Conservation (phyloP, 345 rosid genomes). For the Lenwebbia sp. region DNA sequence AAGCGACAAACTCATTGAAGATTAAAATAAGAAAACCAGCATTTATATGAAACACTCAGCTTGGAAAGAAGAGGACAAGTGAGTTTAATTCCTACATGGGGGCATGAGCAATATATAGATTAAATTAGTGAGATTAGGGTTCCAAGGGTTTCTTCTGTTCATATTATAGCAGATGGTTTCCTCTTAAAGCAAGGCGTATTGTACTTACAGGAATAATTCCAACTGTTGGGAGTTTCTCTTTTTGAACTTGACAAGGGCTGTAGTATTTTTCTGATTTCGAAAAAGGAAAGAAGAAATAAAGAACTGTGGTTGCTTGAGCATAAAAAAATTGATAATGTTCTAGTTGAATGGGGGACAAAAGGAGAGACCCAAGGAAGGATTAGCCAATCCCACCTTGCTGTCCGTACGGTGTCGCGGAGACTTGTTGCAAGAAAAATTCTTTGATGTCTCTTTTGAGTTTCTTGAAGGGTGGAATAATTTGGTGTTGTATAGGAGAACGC, state of each 20-base stretch:
- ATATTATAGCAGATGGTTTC: neutral
- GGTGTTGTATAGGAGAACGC: neutral
- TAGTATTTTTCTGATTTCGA: neutral
- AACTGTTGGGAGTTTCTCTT: neutral
- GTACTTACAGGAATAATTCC: neutral
- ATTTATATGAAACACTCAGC: neutral
- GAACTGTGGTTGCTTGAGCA: neutral
- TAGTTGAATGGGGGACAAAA: neutral
- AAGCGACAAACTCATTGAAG: neutral
- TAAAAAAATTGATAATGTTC: neutral
- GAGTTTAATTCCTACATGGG: neutral
- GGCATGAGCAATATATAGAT: neutral
- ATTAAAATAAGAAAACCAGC: neutral
- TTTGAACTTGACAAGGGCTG: neutral
- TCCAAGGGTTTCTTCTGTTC: neutral
- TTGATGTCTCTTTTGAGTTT: neutral
- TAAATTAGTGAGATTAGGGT: neutral
- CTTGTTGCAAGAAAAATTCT: neutral
- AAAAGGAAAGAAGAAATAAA: neutral
- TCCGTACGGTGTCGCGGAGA: neutral
- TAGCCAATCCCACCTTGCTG: neutral
- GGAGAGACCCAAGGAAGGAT: neutral
- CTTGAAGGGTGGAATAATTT: neutral
- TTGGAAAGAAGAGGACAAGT: neutral
- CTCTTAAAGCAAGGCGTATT: neutral